Base-by-base conservation (phyloP, 1,284 basidiomycete species). In the Rhodofomes roseus region DNA sequence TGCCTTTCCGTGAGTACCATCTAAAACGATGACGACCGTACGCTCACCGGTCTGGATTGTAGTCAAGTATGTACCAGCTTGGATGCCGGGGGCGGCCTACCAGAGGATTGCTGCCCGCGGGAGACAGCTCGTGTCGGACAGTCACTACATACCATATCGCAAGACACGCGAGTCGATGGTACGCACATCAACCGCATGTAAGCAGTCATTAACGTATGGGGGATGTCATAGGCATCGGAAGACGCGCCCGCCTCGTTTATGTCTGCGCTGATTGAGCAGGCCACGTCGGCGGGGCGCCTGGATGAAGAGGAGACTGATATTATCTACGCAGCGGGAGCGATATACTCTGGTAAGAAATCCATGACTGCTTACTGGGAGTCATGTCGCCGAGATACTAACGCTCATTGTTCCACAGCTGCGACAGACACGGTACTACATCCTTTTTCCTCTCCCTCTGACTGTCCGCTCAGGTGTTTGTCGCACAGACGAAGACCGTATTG, bases 31-130 rank as follows among this genome's bases (percentile, higher is more conserved):
- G 27, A n/a, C 22, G 23, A 20, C 7, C 7, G 53, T 37, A 9
- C 37, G 12, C 37, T 7, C 2, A 44, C 4, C n/a, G 12, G n/a
- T 4, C 40, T 25, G 11, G 9, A 52, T 43, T 22, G 16, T 60
- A 74, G 74, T 76, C 55, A 64, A 64, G 29, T 61, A 73, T 52
- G 22, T 76, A 2, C 76, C 76, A 1, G 58, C 63, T 9, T 77
- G 76, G 75, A 65, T 76, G 34, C 76, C 76, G 18, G 75, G 75
- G 4, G 68, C 71, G 1, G 64, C 60, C 1, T 77, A 73, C 65
- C 69, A 74, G 56, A 61, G 63, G 9, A 23, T 63, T n/a, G 74
- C 73, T 36, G 53, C 48, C 16, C 69, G 67, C 63, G n/a, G n/a
- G 59, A 59, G 18, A n/a, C 59, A 55, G 56, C 36, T 58, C 6